These are phyloP conservation scores for Metarhizium sp. DNA, from an alignment of 2,329 filamentous ascomycete species.

Conservation along the genomic window DNA sequence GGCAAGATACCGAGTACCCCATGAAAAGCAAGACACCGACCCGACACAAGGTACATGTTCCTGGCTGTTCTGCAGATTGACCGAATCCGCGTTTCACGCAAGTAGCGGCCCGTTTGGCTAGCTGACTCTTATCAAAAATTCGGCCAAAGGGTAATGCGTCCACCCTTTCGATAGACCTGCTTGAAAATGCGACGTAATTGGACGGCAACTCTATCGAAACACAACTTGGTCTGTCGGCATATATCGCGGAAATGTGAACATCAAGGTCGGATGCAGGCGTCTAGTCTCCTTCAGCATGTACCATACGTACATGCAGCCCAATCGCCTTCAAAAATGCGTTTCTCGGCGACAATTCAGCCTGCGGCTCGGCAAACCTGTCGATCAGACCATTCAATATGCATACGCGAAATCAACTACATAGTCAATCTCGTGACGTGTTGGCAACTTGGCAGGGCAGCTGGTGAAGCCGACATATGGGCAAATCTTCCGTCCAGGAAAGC, in stretches of 20 bases:
- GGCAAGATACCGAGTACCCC: not conserved
- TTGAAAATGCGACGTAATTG: not conserved
- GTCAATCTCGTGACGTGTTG: not conserved
- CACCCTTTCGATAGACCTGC: not conserved
- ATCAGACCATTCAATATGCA: not conserved
- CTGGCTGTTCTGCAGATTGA: not conserved
- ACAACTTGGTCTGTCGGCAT: no score
- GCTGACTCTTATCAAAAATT: not conserved
- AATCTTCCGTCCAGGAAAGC: not conserved
- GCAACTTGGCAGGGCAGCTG: not conserved
- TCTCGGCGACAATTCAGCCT: no score
- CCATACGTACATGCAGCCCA: no score
- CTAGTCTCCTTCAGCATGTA: no score
- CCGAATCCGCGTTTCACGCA: not conserved
- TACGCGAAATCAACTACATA: not conserved
- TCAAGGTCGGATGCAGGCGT: no score
- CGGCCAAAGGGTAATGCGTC: not conserved
- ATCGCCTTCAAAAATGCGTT: no score
- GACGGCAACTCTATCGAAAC: no score
- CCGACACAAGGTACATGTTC: not conserved
- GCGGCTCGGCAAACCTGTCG: not conserved
- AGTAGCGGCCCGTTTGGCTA: not conserved
- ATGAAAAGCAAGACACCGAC: not conserved
- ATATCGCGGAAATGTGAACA: not conserved
- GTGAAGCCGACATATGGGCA: no score